phyloP scores from a whole-genome alignment of 2,329 filamentous ascomycete species.

The Sordariomycetes sp. region DNA sequence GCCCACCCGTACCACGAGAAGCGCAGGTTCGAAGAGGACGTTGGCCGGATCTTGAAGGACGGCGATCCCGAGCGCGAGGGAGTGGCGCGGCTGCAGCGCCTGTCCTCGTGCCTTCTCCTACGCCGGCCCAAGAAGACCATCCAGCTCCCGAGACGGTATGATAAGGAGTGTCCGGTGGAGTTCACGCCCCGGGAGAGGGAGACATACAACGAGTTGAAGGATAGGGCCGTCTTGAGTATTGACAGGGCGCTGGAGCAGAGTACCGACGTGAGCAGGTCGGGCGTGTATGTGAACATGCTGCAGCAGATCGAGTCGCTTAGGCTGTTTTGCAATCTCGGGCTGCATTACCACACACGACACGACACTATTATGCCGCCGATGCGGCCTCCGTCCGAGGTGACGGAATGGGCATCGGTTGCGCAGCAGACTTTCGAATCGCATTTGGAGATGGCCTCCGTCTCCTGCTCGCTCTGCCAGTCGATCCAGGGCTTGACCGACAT shows the following conservation, averaged over 20 bases:
- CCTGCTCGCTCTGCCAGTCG: slow-evolving; percentile 18
- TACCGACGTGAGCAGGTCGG: slow-evolving; percentile 2
- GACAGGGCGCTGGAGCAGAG: slow-evolving; percentile 19
- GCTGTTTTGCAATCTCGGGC: slow-evolving; percentile 33
- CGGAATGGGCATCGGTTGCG: slow-evolving; percentile 14
- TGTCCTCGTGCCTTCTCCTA: slow-evolving; percentile 25
- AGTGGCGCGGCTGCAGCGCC: slow-evolving; percentile 23
- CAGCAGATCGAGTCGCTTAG: slow-evolving; percentile 32
- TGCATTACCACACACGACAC: slow-evolving; percentile 23
- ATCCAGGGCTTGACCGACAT: slow-evolving; percentile 12
- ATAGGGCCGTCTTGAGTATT: slow-evolving; percentile 11
- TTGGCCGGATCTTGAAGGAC: slow-evolving; percentile 25
- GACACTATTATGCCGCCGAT: slow-evolving; percentile 6
- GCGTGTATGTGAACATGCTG: slow-evolving; percentile 27
- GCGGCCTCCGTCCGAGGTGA: not conserved
- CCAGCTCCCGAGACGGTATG: slow-evolving; percentile 22
- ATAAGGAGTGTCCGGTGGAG: slow-evolving; percentile 13
- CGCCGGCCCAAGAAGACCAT: slow-evolving; percentile 26
- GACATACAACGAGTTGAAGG: not conserved
- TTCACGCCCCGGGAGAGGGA: not conserved
- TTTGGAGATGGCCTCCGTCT: slow-evolving; percentile 13
- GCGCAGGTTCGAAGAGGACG: slow-evolving; percentile 25
- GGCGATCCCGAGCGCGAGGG: slow-evolving; percentile 21
- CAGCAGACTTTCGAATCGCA: slow-evolving; percentile 23
- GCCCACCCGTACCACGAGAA: slow-evolving; percentile 27